Base-by-base conservation (phyloP, 1,284 basidiomycete genomes). In the Ustilago curta region DNA sequence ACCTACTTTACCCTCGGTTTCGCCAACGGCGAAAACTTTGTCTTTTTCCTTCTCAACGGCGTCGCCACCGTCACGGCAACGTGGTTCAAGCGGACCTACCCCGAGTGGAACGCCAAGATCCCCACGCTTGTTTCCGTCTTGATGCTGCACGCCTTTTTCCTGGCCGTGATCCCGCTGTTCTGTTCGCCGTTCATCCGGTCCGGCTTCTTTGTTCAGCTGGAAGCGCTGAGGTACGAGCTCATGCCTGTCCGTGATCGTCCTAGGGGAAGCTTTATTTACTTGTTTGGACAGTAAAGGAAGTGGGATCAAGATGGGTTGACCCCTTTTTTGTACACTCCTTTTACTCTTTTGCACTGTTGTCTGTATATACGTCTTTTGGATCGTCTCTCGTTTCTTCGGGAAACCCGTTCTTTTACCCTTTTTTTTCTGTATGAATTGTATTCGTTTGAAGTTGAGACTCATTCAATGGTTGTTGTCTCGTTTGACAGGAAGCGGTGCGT, bases 41-140 rank as follows among this genome's bases (percentile, higher is more conserved):
- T 81, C 60, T 84, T 84, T 55, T 84, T 84, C 77, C 53, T 83
- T 16, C 49, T 69, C 39, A 84, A 84, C 60, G 83, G 83, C 8
- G 43, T 81, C 2, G 78, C 76, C 8, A 81, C 82, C 11, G 83
- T 83, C 12, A 55, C 67, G 21, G 71, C 82, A 3, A 83, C 78
- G 9, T 80, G 74, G 67, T 78, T 83, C 61, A 67, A 75, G 40
- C 66, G 80, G 9, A 75, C 72, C 35, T 80, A 49, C 43, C 83
- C 83, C 2, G 58, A 76, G 25, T 16, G 70, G 59, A 77, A 81
- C 64, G 51, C 43, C n/a, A 61, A 71, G 56, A 83, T 83, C 50
- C 83, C 82, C 7, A 78, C 72, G 0, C 40, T 55, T 49, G 45
- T 78, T 5, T 76, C 73, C 23, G 69, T 82, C 21, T 18, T 83